phyloP scores from a whole-genome alignment of 73 alveolate genomes.

The Uronychia binucleata region DNA sequence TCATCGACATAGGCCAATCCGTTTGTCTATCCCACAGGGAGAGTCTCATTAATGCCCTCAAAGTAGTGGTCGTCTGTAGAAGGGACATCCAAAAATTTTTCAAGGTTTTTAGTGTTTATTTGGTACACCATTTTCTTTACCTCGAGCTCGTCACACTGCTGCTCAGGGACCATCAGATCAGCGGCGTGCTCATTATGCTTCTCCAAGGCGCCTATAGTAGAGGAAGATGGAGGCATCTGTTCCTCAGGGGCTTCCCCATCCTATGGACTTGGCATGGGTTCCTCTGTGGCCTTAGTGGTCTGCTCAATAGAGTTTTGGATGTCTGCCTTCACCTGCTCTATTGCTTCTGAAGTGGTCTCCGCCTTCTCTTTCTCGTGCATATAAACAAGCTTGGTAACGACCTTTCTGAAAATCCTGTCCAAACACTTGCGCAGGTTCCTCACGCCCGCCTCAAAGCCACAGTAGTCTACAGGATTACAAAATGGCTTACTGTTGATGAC shows the following conservation, averaged over 20 bases:
- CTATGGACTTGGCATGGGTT: neutral
- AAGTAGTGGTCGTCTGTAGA: conserved; percentile 59
- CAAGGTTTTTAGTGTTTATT: conserved; percentile 51
- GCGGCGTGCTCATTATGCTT: conserved; percentile 14
- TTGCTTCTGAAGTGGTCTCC: conserved; percentile 1
- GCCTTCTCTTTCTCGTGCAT: conserved; percentile 26
- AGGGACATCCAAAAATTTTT: conserved; percentile 59
- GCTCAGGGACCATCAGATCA: conserved; percentile 2
- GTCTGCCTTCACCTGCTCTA: conserved; percentile 25
- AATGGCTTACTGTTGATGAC: neutral
- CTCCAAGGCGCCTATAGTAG: neutral
- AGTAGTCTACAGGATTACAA: conserved; percentile 30
- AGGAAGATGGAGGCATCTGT: neutral
- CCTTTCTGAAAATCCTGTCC: conserved; percentile 78
- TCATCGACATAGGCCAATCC: conserved; percentile 71
- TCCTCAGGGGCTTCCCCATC: neutral
- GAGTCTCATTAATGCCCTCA: conserved; percentile 37
- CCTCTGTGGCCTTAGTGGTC: conserved; percentile 6
- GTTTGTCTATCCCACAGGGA: conserved; percentile 57
- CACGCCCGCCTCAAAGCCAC: conserved; percentile 84
- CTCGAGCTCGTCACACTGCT: neutral
- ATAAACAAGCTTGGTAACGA: conserved; percentile 65
- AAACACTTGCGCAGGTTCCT: conserved; percentile 81
- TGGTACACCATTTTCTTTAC: conserved; percentile 17
- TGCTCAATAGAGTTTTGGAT: too few species aligned